A percentile compares a stretch with the other conserved stretches of the same genome.
These are phyloP conservation scores for Psidium guajava DNA, from an alignment of 345 rosid genomes.

Conservation along the genomic window DNA sequence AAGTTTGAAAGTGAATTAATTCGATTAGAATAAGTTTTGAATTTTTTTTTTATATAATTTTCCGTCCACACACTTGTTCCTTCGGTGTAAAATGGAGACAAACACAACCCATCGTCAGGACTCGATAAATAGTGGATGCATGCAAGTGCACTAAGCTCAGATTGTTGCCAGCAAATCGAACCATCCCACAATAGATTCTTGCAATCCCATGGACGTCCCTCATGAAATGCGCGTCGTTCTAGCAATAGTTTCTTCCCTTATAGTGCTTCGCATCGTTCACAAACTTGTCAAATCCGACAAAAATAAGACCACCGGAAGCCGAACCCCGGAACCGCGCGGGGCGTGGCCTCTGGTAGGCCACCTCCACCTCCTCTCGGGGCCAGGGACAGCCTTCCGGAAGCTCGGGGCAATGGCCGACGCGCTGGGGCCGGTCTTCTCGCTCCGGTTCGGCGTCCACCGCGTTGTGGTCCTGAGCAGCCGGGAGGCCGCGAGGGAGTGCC, in stretches of 20 bases:
- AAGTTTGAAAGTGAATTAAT: too few species aligned
- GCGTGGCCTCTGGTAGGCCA: conserved; percentile 12
- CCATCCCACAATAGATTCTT: background rate
- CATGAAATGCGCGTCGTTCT: background rate
- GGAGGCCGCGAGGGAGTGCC: conserved; percentile 5
- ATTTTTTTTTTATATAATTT: too few species aligned
- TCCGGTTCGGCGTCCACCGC: background rate
- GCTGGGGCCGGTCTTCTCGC: conserved; percentile 4
- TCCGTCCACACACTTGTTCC: too few species aligned
- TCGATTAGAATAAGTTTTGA: too few species aligned
- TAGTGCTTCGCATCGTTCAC: background rate
- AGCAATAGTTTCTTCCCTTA: background rate
- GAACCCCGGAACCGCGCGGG: conserved; percentile 1
- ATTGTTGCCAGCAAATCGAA: background rate
- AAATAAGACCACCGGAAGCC: background rate
- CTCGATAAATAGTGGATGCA: background rate
- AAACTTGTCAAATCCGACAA: background rate
- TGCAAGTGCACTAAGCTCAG: background rate
- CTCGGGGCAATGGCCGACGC: conserved; percentile 2
- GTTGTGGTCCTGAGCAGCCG: conserved; percentile 1
- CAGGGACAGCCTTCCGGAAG: background rate
- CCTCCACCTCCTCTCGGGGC: conserved; percentile 3
- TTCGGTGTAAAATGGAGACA: too few species aligned
- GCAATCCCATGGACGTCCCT: background rate
- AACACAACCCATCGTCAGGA: too few species aligned